Base-by-base conservation (phyloP, 345 rosid species). In the Durio zibethinus region DNA sequence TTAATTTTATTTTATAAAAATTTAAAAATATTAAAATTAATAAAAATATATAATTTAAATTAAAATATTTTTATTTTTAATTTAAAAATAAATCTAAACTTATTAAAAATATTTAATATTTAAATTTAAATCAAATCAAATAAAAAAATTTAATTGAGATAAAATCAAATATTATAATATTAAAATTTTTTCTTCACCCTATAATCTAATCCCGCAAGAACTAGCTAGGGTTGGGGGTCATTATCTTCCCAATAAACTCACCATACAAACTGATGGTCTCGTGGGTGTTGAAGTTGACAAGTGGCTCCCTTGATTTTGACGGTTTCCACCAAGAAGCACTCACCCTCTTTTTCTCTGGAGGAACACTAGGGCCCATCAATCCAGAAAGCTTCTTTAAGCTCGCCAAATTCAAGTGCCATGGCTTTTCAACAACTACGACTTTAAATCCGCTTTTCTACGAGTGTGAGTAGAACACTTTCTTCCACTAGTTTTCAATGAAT, bases 321-420 rank as follows among this genome's bases (percentile, higher is more conserved):
- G 75, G 31, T 67, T 70, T 29, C 84, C 82, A 74, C 82, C 81
- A 69, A 56, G 66, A 20, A 61, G 85, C 82, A 79, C 82, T 67
- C 2, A 20, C 66, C 15, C 21, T 52, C 9, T 29, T 45, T 66
- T 45, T 42, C 73, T 35, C 52, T 60, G 7, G 73, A 56, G 57
- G 40, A 72, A 53, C 82, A 79, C 7, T 14, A 18, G 76, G 80
- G 16, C 60, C 80, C 78, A 76, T 33, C 43, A 36, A 36, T 36
- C 47, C 47, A 64, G 47, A 64, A 64, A 7, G 42, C 23, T n/a
- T 42, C 80, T 78, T 81, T 74, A 18, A 74, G 67, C 69, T 66
- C 57, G 62, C 54, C 45, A 74, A 54, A 4, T 48, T 40, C 72
- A 21, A 76, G 40, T 71, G 71, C 76, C 5, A 6, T 1, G 50